Evolutionary conservation across 805 yeast species (phyloP).

Genomic region (Hanseniaspora nectarophila): DNA sequence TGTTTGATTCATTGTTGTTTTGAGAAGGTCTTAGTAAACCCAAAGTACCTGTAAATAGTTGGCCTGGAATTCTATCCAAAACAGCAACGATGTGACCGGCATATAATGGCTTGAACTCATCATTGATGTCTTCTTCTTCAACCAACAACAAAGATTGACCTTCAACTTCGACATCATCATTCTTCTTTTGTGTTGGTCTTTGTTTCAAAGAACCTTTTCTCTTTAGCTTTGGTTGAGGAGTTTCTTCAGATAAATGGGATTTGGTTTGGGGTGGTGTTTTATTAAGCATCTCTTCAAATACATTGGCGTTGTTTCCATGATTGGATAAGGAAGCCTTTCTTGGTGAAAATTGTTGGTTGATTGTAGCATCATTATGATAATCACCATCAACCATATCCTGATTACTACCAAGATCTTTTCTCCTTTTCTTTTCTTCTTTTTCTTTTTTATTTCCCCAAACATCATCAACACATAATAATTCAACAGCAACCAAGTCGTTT

Average conservation of each 20-base stretch:
- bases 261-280: conserved; percentile 32
- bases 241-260: conserved; percentile 16
- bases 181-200: conserved; percentile 93
- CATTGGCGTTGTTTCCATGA: conserved; percentile 22
- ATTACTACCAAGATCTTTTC: conserved; percentile 46
- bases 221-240: conserved; percentile 28
- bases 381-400: conserved; percentile 39
- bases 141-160: conserved; percentile 85
- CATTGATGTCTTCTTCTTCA: conserved; percentile 92
- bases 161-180: conserved; percentile 96
- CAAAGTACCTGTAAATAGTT: conserved; percentile 83
- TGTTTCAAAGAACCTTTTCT: conserved; percentile 87
- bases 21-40: conserved; percentile 93
- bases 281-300: conserved; percentile 21
- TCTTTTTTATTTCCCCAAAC: conserved; percentile 96
- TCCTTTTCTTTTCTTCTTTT: conserved; percentile 91
- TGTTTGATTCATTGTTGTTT: conserved; percentile 16
- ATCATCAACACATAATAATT: conserved; percentile 85
- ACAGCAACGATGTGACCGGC: conserved; percentile 99
- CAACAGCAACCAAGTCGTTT: conserved; percentile 94
- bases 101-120: conserved; percentile 82
- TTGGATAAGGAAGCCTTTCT: conserved; percentile 21
- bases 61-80: conserved; percentile 94
- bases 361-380: conserved; percentile 67
- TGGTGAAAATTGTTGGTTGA: conserved; percentile 31